Evolutionary conservation across 2,329 filamentous ascomycete species (phyloP), one percentile per base, ranked within the genome.

Genomic region (Shiraia sp.): DNA sequence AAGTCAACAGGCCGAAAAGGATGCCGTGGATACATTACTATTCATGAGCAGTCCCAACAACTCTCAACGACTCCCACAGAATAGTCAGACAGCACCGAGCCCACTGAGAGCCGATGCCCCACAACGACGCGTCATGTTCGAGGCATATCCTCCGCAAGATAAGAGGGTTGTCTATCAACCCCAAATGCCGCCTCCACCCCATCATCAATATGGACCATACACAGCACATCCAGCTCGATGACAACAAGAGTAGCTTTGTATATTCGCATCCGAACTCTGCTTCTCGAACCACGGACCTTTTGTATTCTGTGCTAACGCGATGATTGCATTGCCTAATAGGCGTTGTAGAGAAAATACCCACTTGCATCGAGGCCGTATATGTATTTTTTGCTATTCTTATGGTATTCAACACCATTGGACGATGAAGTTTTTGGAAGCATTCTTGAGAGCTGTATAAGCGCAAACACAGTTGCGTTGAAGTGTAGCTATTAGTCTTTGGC

Each of bases 1-100:
- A 1, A 85, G 84, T 41, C 85, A 88, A 49, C 80, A 87, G 47
- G 76, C 75, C 36, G 88, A 93, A 61, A 87, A 90, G 59, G 88
- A 92, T 57, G 88, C 88, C 5, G 83, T 92, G 32, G 88, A 91
- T 61, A 86, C 87, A 1, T 71, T 93, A 16, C 74, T 92, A 17
- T 90, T 91, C 60, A 87, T 93, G 82, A 90, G 87, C 59, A 88
- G 85, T 49, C 87, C 87, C 0, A 85, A 85, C 12, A 87, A 88
- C 65, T 86, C 85, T 1, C 49, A 58, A 30, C 54, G 61, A 16
- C 47, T 64, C 6, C 49, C 65, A 22, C 55, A 63, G 6, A 49
- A 40, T n/a, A 60, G 45, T 23, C 54, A 55, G 22, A 50, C 57
- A 13, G 55, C 55, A 13, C 65, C 57, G 12, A 66, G 60, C 40